Evolutionary conservation across 1,139 yeast genomes (phyloP).

Genomic region (Arxiozyma slooffiae): DNA sequence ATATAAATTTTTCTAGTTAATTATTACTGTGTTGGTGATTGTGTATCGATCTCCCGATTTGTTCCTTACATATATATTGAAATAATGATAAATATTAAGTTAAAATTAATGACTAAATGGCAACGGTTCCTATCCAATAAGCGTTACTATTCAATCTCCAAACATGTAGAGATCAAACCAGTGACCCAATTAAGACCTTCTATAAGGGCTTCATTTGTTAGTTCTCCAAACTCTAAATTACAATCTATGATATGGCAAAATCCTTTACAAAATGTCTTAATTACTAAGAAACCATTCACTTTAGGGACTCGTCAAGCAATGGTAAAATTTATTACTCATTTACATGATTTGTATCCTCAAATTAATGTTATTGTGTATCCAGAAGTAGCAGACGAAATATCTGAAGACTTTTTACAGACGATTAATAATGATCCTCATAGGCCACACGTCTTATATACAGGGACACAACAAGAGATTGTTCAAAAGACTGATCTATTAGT

Average conservation of each 20-base stretch:
- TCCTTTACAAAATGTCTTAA: constrained; percentile 58
- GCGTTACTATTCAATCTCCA: neutral
- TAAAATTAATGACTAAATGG: neutral
- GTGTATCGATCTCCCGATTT: neutral
- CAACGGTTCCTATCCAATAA: neutral
- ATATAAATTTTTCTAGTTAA: neutral
- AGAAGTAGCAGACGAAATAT: constrained; percentile 66
- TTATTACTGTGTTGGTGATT: neutral
- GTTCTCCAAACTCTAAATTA: constrained; percentile 40
- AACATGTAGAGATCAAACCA: constrained; percentile 19
- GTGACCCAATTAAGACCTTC: constrained; percentile 19
- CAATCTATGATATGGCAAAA: constrained; percentile 42
- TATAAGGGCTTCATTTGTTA: constrained; percentile 35
- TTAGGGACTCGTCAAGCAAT: constrained; percentile 54
- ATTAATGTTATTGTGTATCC: constrained; percentile 69
- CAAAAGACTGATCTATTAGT: constrained; percentile 58
- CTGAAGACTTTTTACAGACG: constrained; percentile 34
- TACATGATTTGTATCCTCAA: constrained; percentile 52
- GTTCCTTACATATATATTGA: no score
- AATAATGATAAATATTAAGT: neutral
- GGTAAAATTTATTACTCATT: constrained; percentile 47
- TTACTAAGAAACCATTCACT: constrained; percentile 82
- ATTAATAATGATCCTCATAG: constrained; percentile 24
- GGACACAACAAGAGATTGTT: constrained; percentile 47
- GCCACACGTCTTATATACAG: constrained; percentile 44